phyloP scores from a whole-genome alignment of 345 rosid genomes.

The Eucalyptus cloeziana region DNA sequence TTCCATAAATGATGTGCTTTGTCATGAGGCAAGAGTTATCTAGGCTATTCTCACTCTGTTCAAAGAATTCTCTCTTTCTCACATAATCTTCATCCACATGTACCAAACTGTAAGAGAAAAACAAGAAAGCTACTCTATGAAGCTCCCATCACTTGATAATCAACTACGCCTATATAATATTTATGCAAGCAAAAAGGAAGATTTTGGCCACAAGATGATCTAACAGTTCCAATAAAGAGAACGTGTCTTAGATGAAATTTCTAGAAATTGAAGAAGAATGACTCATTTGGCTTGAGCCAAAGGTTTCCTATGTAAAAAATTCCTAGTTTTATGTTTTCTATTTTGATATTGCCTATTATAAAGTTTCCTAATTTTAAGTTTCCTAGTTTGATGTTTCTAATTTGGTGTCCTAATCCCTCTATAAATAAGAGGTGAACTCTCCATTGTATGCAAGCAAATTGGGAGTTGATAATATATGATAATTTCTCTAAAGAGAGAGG shows the following conservation, averaged over 20 bases:
- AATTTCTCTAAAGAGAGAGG: not conserved
- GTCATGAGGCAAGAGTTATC: too few relatives aligned
- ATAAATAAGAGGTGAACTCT: not conserved
- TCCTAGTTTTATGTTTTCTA: not conserved
- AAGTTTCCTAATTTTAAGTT: not conserved
- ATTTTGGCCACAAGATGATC: not conserved
- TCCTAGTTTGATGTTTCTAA: not conserved
- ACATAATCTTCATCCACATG: too few relatives aligned
- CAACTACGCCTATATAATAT: not conserved
- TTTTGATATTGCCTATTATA: not conserved
- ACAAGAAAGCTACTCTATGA: too few relatives aligned
- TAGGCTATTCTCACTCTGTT: too few relatives aligned
- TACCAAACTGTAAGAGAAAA: too few relatives aligned
- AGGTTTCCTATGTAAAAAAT: not conserved
- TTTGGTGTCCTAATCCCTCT: not conserved
- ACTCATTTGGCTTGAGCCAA: not conserved
- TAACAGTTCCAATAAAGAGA: not conserved
- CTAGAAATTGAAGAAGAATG: not conserved
- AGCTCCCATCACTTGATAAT: not conserved
- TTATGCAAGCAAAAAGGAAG: not conserved
- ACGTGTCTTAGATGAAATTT: not conserved
- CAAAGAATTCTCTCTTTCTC: too few relatives aligned
- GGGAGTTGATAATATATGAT: not conserved
- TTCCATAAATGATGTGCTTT: too few relatives aligned
- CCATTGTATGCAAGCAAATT: not conserved